Conservation (phyloP, 106 monocot species). For the Platanthera zijinensis region DNA sequence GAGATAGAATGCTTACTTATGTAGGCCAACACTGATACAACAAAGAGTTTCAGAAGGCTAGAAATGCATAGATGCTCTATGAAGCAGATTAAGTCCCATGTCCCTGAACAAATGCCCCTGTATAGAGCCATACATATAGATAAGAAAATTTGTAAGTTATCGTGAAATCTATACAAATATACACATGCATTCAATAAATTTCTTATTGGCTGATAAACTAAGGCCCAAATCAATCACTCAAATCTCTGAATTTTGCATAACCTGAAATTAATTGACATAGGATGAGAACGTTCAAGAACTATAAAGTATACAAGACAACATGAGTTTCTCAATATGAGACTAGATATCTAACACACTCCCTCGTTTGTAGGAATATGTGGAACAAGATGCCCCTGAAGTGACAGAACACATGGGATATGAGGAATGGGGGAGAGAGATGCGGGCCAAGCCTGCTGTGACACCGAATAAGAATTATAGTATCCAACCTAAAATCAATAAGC, state of each 20-base stretch:
- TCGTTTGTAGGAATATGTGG: no score
- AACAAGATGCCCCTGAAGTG: no score
- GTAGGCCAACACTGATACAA: constrained; percentile 47
- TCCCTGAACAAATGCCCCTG: constrained; percentile 68
- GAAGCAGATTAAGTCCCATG: constrained; percentile 82
- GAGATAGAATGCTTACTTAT: constrained; percentile 38
- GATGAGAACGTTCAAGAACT: no score
- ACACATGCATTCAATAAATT: constrained; percentile 1
- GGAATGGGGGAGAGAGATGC: no score
- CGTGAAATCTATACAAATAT: background rate
- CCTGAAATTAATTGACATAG: no score
- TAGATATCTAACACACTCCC: no score
- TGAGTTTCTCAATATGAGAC: no score
- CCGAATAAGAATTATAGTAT: no score
- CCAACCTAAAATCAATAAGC: no score
- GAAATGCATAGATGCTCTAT: constrained; percentile 75
- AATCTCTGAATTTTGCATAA: background rate
- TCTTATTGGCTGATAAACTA: background rate
- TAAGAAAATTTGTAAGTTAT: background rate
- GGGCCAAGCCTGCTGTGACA: no score
- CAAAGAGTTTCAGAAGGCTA: constrained; percentile 40
- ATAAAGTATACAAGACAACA: no score
- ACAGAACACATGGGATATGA: no score
- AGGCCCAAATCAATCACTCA: background rate
- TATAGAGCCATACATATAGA: background rate